phyloP scores from a whole-genome alignment of 768 basidiomycete species.

The Plicaturopsis crispa region DNA sequence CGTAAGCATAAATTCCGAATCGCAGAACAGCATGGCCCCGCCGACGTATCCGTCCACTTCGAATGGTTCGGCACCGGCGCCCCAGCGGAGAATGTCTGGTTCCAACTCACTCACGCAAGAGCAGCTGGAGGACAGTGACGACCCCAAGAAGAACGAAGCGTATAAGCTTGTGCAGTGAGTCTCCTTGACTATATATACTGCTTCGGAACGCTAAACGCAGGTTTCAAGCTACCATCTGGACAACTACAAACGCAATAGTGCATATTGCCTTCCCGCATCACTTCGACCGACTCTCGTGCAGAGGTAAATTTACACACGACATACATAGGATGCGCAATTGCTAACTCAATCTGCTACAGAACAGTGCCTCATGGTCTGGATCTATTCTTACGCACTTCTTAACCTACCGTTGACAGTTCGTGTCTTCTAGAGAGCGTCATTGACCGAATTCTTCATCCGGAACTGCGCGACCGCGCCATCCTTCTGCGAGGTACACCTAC shows the following conservation, averaged over 20 bases:
- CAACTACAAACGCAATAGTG: slow-evolving; percentile 79
- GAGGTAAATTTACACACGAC: slow-evolving; percentile 42
- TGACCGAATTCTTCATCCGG: slow-evolving; percentile 83
- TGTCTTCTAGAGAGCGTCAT: slow-evolving; percentile 70
- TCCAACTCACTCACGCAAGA: slow-evolving; percentile 26
- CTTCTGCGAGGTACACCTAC: slow-evolving; percentile 60
- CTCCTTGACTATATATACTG: background rate
- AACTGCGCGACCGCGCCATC: slow-evolving; percentile 87
- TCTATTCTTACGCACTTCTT: slow-evolving; percentile 1
- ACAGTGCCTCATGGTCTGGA: slow-evolving; percentile 79
- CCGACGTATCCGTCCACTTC: slow-evolving; percentile 39
- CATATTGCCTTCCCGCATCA: slow-evolving; percentile 84
- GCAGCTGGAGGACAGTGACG: slow-evolving; percentile 52
- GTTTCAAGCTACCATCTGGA: slow-evolving; percentile 76
- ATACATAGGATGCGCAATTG: too few relatives aligned
- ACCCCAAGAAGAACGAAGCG: slow-evolving; percentile 72
- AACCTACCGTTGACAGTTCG: slow-evolving; percentile 4
- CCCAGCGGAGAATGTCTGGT: slow-evolving; percentile 19
- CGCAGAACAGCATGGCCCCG: slow-evolving; percentile 39
- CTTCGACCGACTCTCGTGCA: slow-evolving; percentile 86
- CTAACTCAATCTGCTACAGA: slow-evolving; percentile 26
- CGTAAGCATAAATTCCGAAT: slow-evolving; percentile 52
- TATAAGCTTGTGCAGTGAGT: slow-evolving; percentile 75
- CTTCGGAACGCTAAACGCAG: slow-evolving; percentile 2
- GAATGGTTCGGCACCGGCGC: slow-evolving; percentile 13